These are phyloP conservation scores for Perkinsus marinus DNA, from an alignment of 169 alveolate species.

Conservation along the genomic window DNA sequence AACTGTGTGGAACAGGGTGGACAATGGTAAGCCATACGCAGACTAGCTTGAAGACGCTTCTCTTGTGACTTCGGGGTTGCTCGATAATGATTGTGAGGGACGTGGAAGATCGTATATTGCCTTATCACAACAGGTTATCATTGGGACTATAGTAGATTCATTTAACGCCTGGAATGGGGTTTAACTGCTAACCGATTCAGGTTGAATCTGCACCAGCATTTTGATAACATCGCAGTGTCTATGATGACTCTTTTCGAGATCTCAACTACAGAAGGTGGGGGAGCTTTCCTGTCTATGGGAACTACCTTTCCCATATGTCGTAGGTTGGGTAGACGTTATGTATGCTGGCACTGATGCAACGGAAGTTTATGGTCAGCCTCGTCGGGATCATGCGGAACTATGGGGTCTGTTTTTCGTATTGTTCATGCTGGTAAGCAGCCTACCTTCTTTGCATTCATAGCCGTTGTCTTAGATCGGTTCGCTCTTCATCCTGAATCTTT, in stretches of 20 bases:
- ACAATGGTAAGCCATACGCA: constrained; percentile 28
- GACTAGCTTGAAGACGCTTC: neutral
- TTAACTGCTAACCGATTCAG: no score
- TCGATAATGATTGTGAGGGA: neutral
- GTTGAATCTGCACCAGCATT: constrained; percentile 9
- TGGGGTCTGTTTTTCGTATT: constrained; percentile 26
- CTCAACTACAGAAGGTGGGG: constrained; percentile 36
- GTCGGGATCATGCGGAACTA: neutral
- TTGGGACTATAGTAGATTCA: no score
- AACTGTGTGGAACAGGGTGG: constrained; percentile 46
- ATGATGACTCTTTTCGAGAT: constrained; percentile 34
- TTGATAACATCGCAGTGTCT: constrained; percentile 38
- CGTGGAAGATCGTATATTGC: no score
- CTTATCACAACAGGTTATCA: no score
- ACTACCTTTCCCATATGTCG: neutral
- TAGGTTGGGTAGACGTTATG: constrained; percentile 45
- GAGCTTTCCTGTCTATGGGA: neutral
- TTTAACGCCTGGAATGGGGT: no score
- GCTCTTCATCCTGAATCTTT: constrained; percentile 24
- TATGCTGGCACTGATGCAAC: constrained; percentile 27
- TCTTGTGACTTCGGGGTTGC: neutral
- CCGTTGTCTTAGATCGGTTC: constrained; percentile 1
- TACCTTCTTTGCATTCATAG: neutral
- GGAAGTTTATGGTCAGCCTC: constrained; percentile 11
- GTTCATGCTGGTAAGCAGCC: constrained; percentile 17